Base-by-base conservation (phyloP, 2,329 filamentous ascomycete genomes). In the Alternaria longipes region DNA sequence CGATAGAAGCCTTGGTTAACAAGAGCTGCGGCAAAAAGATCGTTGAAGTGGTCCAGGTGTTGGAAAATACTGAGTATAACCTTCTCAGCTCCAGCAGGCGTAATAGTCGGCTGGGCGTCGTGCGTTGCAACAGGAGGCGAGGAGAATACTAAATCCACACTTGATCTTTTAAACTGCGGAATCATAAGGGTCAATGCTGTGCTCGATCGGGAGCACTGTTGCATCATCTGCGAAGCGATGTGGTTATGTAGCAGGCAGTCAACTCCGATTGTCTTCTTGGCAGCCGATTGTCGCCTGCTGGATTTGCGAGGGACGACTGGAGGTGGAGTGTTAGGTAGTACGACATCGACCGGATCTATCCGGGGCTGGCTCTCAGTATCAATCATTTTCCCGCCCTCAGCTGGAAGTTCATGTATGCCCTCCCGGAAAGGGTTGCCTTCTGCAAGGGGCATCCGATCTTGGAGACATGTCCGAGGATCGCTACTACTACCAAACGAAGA, bases 1-100 rank as follows among this genome's bases (percentile, higher is more conserved):
- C 79, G 79, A 67, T 87, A 87, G 74, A 88, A 88, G 20, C 83
- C 84, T 49, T 80, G 81, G 69, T 85, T 87, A 47, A 87, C 79
- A 8, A 84, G 75, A 5, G 85, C 85, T 4, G 84, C 80, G 34
- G 82, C 81, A 66, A 86, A 86, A 0, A 89, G 79, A 68, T 88
- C 86, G 34, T 84, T 81, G 3, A 87, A 77, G 3, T 80, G 81
- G 36, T 80, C 74, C 8, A 87, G 78, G 5, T 77, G 80, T 45
- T 80, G 74, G 59, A 89, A 75, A 11, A 89, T 86, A n/a, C 73
- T 69, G 18, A 85, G 70, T 16, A 88, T 79, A 4, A 88, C 80
- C n/a, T 77, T 69, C 62, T 86, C 83, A 3, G 85, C 83, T 24
- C 81, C 75, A 11, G 73, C 69, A 16, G 74, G 69, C 5, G 82